Evolutionary conservation across 345 rosid species (phyloP), one percentile per base, ranked within the genome.

Genomic region (Heritiera fomes): DNA sequence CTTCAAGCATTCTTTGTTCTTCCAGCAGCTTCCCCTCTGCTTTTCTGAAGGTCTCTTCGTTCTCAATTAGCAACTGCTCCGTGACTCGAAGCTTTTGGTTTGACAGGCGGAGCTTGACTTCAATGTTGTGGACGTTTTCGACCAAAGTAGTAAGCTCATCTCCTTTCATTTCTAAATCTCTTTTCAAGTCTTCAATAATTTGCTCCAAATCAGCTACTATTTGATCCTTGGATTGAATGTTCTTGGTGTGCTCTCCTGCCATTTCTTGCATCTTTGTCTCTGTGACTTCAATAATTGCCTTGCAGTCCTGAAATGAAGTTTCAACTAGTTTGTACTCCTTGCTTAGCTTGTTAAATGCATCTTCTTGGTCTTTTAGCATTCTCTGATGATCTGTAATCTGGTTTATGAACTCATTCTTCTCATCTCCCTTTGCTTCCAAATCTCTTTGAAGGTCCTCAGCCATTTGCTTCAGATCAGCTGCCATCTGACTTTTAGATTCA

Each of bases 31-130:
- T 87, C 53, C 86, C 90, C 86, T 91, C 97, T 20, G 89, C 88
- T 77, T 85, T 85, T 84, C 85, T 87, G 78, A 84, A 83, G 58
- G 78, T 82, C 75, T 89, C 97, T 87, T 94, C 99, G 77, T 80
- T 91, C 90, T 94, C 97, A 1, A 83, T 73, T 18, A 96, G 87
- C 52, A 89, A 84, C 76, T 96, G 98, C 20, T 96, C 98, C 1
- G 97, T 91, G 80, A 94, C 86, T 52, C 99, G 91, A 53, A 91
- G 94, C 83, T 96, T 94, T 90, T 96, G 98, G 89, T 90, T 96
- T 12, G 98, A 94, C 75, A 96, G 78, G 43, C 98, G 91, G 70
- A 94, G 98, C 84, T 88, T 89, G 9, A 96, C 93, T 86, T 94
- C 98, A 8, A 92, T 87, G n/a, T 76, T 79, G 45, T 85, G 86